A percentile compares a stretch with the other conserved stretches of the same genome.
Conservation (phyloP, 2,329 filamentous ascomycete genomes). For the Didymella lethalis region DNA sequence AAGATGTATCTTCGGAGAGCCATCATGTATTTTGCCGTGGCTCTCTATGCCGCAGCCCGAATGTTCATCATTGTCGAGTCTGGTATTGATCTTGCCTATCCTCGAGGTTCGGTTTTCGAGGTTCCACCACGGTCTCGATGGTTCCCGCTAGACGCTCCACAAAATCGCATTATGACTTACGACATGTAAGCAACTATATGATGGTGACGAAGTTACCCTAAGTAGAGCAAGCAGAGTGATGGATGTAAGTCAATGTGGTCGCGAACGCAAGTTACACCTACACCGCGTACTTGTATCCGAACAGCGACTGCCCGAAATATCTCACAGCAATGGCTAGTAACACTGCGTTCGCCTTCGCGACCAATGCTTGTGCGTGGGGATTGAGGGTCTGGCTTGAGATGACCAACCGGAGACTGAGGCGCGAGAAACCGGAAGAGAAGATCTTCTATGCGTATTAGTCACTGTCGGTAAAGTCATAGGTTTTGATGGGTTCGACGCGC, state of each 20-base stretch:
- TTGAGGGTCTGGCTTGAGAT: constrained; percentile 28
- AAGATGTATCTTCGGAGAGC: no score
- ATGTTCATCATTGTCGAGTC: no score
- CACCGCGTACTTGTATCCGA: not conserved
- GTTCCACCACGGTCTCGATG: no score
- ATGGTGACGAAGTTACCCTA: no score
- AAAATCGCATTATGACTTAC: no score
- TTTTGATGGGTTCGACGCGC: not conserved
- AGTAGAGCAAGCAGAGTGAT: no score
- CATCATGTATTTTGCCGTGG: no score
- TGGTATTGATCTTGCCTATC: no score
- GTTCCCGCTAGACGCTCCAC: no score
- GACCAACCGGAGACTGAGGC: constrained; percentile 23
- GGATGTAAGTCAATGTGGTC: not conserved
- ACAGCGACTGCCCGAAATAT: not conserved
- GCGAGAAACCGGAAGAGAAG: constrained; percentile 20
- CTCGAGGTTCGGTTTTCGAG: no score
- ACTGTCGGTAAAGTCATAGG: not conserved
- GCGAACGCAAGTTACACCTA: not conserved
- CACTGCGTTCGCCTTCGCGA: constrained; percentile 24
- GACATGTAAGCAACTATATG: no score
- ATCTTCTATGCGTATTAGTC: constrained; percentile 29
- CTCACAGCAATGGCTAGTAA: not conserved
- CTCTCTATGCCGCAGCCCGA: no score
- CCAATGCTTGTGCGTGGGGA: constrained; percentile 28